Evolutionary conservation across 164 flowering plant genomes (phyloP).

Genomic region (Stephania cephalantha): DNA sequence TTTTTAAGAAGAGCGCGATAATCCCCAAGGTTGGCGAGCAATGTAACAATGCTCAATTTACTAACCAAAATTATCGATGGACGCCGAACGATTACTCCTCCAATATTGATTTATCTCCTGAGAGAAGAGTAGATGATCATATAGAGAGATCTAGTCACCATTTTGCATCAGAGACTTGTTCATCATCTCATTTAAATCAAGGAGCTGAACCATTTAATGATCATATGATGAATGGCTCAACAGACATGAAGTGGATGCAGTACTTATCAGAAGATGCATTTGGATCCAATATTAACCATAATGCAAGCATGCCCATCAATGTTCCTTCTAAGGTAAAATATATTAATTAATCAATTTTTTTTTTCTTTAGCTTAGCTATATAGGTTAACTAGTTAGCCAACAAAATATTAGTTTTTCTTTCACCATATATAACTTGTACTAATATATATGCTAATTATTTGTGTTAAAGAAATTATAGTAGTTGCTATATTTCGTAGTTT

Average conservation of each 20-base stretch:
- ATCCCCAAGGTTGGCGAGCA: conserved; percentile 40
- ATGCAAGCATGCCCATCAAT: conserved; percentile 27
- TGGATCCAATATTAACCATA: conserved; percentile 13
- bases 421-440: background rate
- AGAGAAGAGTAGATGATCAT: conserved; percentile 43
- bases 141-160: conserved; percentile 31
- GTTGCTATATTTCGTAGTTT: too few species aligned
- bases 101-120: conserved; percentile 35
- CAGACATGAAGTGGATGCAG: conserved; percentile 56
- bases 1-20: conserved; percentile 63
- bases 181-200: conserved; percentile 20
- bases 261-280: conserved; percentile 52
- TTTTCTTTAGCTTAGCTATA: too few species aligned
- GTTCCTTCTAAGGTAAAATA: conserved; percentile 51
- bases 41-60: conserved; percentile 2
- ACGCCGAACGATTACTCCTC: conserved; percentile 37
- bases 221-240: conserved; percentile 7
- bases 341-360: background rate
- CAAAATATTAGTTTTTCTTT: too few species aligned
- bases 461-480: too few species aligned
- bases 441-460: background rate
- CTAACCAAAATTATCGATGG: conserved; percentile 15
- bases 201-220: conserved; percentile 11
- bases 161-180: conserved; percentile 26
- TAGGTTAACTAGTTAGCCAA: too few species aligned